Evolutionary conservation across 805 yeast genomes (phyloP).

Genomic region (Pichia phayaonensis): DNA sequence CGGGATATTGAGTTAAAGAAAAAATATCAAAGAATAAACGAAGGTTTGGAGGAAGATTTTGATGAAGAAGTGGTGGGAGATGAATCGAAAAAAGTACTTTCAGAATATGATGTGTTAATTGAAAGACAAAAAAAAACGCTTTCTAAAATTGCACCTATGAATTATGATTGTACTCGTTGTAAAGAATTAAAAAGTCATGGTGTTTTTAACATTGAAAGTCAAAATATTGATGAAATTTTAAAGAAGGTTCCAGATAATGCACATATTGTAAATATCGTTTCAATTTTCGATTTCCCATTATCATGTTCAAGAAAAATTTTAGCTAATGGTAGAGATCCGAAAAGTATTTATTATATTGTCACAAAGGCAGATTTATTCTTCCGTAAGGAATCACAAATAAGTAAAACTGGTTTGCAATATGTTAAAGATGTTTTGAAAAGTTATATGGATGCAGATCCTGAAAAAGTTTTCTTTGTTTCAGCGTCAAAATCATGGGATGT

Average conservation of each 20-base stretch:
- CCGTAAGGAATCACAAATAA: conserved; percentile 14
- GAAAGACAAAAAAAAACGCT: conserved; percentile 1
- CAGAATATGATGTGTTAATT: not conserved
- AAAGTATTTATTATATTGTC: conserved; percentile 33
- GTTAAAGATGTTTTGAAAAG: conserved; percentile 25
- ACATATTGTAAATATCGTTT: conserved; percentile 51
- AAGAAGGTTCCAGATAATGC: conserved; percentile 36
- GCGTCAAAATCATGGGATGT: conserved; percentile 49
- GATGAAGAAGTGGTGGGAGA: not conserved
- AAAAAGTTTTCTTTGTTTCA: conserved; percentile 41
- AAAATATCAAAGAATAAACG: not conserved
- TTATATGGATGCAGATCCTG: conserved; percentile 24
- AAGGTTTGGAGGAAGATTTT: not conserved
- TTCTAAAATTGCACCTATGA: not conserved
- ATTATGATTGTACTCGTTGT: conserved; percentile 6
- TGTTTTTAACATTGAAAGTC: not conserved
- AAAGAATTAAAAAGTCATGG: conserved; percentile 5
- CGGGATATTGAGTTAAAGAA: not conserved
- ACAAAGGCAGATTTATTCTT: conserved; percentile 34
- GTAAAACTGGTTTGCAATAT: conserved; percentile 24
- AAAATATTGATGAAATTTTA: conserved; percentile 26
- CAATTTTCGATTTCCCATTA: conserved; percentile 68
- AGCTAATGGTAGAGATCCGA: conserved; percentile 26
- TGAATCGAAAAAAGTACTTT: not conserved
- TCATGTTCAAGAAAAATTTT: conserved; percentile 36